Conservation (phyloP, 257 asterid genomes). For the Buddleja alternifolia region DNA sequence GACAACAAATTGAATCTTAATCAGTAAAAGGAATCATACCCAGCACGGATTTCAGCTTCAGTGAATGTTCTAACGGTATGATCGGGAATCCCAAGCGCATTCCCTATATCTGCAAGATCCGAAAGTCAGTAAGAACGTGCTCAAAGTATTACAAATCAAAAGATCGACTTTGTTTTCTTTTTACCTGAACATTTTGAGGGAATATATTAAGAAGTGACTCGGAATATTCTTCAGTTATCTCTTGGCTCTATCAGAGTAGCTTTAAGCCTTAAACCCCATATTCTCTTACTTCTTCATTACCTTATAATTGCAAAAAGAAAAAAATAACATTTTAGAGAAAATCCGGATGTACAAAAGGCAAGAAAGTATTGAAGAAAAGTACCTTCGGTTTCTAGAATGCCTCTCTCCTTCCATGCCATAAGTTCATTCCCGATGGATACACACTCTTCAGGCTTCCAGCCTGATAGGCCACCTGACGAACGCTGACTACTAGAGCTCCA, state of each 20-base stretch:
- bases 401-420: slow-evolving; percentile 73
- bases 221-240: slow-evolving; percentile 93
- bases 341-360: slow-evolving; percentile 11
- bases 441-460: slow-evolving; percentile 93
- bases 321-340: slow-evolving; percentile 17
- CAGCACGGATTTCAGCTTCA: slow-evolving; percentile 98
- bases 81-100: slow-evolving; percentile 90
- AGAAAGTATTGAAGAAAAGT: slow-evolving; percentile 25
- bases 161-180: background rate
- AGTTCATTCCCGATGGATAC: slow-evolving; percentile 72
- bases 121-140: background rate
- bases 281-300: slow-evolving; percentile 72
- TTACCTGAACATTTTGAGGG: slow-evolving; percentile 88
- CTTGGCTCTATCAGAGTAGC: slow-evolving; percentile 92
- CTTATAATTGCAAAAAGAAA: slow-evolving; percentile 40
- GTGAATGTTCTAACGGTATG: slow-evolving; percentile 85
- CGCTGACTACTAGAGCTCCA: slow-evolving; percentile 63
- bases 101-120: slow-evolving; percentile 71
- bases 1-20: background rate
- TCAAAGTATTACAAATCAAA: too few relatives aligned
- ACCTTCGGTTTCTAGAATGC: slow-evolving; percentile 84
- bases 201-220: slow-evolving; percentile 87
- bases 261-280: slow-evolving; percentile 94
- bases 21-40: slow-evolving; percentile 49
- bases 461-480: slow-evolving; percentile 77